Evolutionary conservation across 2,329 filamentous ascomycete genomes (phyloP).

Genomic region (Venturia nashicola): DNA sequence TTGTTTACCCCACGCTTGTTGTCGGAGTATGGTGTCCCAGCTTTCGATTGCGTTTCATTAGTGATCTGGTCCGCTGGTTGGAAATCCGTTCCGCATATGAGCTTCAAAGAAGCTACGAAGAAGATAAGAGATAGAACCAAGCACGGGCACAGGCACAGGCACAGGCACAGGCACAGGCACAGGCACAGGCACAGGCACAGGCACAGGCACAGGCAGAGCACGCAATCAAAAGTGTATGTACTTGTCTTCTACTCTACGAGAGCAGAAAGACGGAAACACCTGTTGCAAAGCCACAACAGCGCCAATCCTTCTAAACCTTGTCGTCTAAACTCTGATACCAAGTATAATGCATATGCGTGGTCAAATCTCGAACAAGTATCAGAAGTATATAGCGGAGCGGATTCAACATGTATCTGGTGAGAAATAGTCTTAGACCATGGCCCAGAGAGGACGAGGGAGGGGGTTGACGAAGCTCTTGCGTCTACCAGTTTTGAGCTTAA

Average conservation of each 20-base stretch:
- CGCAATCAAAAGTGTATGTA: background rate
- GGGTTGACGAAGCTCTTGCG: background rate
- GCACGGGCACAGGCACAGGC: background rate
- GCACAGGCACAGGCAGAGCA: background rate
- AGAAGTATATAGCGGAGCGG: background rate
- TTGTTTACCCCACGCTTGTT: no score
- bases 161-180: background rate
- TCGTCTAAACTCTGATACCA: background rate
- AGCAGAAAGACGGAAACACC: background rate
- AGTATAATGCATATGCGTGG: background rate
- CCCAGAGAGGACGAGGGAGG: conserved; percentile 8
- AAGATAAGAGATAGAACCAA: background rate
- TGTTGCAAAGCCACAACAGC: background rate
- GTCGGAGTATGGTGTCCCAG: no score
- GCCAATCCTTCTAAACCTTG: background rate
- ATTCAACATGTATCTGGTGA: no score
- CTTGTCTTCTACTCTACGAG: background rate
- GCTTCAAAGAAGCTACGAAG: no score
- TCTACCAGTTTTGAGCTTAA: conserved; percentile 16
- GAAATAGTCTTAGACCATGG: conserved; percentile 2
- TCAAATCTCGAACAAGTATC: background rate
- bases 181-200: background rate
- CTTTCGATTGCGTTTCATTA: no score
- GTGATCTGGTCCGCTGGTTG: no score
- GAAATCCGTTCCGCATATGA: no score